Evolutionary conservation across 2,329 filamentous ascomycete species (phyloP), one percentile per base, ranked within the genome.

Genomic region (Neurospora crassa): DNA sequence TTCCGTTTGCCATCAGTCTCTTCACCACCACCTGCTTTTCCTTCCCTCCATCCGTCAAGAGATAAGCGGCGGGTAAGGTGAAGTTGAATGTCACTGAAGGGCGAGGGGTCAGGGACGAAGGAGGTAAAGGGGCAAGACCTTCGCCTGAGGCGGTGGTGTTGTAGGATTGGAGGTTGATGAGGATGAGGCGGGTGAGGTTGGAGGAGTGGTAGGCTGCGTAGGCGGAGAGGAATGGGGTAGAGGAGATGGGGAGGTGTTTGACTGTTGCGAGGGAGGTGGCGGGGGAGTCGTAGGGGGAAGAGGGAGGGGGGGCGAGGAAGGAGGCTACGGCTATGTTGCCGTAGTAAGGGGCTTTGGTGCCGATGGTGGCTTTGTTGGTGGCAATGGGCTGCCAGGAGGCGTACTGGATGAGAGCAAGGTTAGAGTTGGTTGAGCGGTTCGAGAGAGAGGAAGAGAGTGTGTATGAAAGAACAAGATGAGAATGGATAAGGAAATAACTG

Each of bases 331-430:
- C 85, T 18, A 90, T 80, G 77, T 87, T 88, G 18, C 87, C 88
- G 75, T 91, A 91, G 78, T 90, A 91, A 0, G 89, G 88, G 0
- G 89, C 80, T 76, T 89, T 90, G 24, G 88, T 90, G 16, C 87
- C 88, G 1, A 83, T 81, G 8, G 80, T 79, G 0, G 84, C 84
- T 16, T 81, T 81, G 68, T 80, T 77, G 0, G 87, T 89, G 5
- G 80, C 75, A 67, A 89, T 75, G 0, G 88, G 88, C 75, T 91
- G 88, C 88, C 88, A 90, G 67, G 83, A 80, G 72, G 82, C 82
- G 76, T 90, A 90, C 74, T 81, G 43, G 10, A n/a, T 40, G 16
- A 5, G 7, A 18, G 8, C 12, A 59, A 8, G 24, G 24, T 72
- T 68, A 74, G 71, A 40, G 6, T 41, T 34, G 6, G 68, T 2